These are phyloP conservation scores for Chenopodium suecicum DNA, from an alignment of 148 eudicot genomes.

Conservation along the genomic window DNA sequence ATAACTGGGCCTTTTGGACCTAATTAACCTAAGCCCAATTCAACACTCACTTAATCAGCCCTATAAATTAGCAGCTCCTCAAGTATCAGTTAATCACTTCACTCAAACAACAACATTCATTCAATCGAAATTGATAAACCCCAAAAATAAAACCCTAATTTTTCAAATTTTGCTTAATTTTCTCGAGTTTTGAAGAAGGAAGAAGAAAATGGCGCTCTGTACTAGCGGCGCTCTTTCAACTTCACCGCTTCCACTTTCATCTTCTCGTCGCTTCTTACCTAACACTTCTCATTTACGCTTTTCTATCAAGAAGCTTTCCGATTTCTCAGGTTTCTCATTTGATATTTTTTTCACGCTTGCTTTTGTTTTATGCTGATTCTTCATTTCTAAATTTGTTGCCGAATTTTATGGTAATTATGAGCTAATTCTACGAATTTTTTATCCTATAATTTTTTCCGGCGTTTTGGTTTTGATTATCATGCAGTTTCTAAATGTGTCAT, in stretches of 20 bases:
- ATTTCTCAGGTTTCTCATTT: slow-evolving; percentile 16
- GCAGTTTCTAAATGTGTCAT: too few relatives aligned
- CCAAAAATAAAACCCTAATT: background rate
- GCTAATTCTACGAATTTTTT: too few relatives aligned
- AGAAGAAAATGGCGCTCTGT: slow-evolving; percentile 26
- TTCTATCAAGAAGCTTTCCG: background rate
- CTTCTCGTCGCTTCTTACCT: background rate
- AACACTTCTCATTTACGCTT: background rate
- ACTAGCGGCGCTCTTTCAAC: slow-evolving; percentile 7
- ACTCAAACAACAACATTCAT: too few relatives aligned
- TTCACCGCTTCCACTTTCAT: background rate
- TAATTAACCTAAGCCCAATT: slow-evolving; percentile 5
- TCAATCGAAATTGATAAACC: background rate
- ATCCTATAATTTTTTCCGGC: too few relatives aligned
- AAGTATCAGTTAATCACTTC: background rate
- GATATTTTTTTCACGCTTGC: too few relatives aligned
- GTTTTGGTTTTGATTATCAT: too few relatives aligned
- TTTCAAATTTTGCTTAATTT: too few relatives aligned
- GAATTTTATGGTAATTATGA: too few relatives aligned
- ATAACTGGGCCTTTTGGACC: background rate
- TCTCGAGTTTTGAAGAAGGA: background rate
- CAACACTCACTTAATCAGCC: background rate
- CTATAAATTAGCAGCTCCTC: background rate
- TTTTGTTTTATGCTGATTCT: too few relatives aligned
- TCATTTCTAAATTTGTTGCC: too few relatives aligned